Evolutionary conservation across 371 early-diverging fungal species (phyloP).

Genomic region (Lichtheimia hyalospora): DNA sequence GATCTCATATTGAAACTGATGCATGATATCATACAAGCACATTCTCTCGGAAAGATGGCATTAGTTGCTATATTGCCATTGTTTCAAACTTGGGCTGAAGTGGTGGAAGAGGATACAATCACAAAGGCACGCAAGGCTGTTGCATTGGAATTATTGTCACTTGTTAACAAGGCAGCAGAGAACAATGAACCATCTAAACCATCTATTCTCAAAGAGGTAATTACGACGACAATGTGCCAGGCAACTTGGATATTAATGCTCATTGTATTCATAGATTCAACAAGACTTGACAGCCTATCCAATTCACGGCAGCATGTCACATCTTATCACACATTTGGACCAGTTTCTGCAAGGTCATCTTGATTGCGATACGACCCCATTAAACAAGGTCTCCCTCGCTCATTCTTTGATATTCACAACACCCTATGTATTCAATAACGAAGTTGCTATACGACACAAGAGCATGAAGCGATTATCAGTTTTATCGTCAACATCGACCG

Average conservation of each 20-base stretch:
- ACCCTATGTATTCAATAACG: constrained; percentile 35
- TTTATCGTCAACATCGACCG: constrained; percentile 16
- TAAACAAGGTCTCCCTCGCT: constrained; percentile 15
- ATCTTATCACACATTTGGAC: constrained; percentile 9
- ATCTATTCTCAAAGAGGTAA: constrained; percentile 4
- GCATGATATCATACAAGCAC: constrained; percentile 6
- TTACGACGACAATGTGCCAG: neutral
- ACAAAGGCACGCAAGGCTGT: constrained; percentile 11
- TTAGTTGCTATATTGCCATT: constrained; percentile 51
- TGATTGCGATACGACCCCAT: neutral
- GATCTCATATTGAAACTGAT: constrained; percentile 32
- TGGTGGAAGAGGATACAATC: constrained; percentile 16
- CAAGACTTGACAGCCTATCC: neutral
- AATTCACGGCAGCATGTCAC: constrained; percentile 14
- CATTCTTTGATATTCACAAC: constrained; percentile 34
- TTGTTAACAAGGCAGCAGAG: neutral
- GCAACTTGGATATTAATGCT: neutral
- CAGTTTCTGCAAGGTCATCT: constrained; percentile 4
- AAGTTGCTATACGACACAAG: constrained; percentile 18
- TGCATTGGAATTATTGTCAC: constrained; percentile 20
- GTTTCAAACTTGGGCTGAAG: constrained; percentile 53
- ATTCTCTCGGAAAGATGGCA: neutral
- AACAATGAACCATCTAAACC: neutral
- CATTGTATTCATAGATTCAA: constrained; percentile 11
- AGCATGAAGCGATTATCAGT: constrained; percentile 22